These are phyloP conservation scores for Backusella westeae DNA, from an alignment of 192 early-diverging fungal species.

Conservation along the genomic window DNA sequence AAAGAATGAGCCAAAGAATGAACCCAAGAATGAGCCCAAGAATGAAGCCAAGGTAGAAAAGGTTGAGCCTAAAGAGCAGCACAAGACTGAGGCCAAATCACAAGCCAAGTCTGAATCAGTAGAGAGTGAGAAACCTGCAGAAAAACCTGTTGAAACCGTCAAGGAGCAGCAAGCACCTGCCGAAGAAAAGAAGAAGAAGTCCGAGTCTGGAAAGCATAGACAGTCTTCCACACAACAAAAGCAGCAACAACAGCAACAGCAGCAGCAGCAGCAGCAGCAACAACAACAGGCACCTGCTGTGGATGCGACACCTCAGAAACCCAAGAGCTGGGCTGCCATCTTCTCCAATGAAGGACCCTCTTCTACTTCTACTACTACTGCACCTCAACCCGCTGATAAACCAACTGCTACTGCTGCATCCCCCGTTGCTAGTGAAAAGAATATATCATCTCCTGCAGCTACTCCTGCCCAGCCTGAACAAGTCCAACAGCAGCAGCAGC, in stretches of 20 bases:
- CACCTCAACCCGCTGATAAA: neutral
- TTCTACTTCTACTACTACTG: neutral
- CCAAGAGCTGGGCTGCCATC: neutral
- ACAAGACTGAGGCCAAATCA: conserved; percentile 8
- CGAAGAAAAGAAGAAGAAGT: conserved; percentile 18
- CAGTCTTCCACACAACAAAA: neutral
- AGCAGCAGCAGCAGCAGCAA: neutral
- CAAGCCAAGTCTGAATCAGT: conserved; percentile 20
- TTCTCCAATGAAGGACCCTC: neutral
- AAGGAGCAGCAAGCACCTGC: conserved; percentile 7
- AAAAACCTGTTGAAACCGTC: conserved; percentile 10
- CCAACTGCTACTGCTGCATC: neutral
- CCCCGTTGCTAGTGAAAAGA: conserved; percentile 24
- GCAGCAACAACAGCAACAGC: neutral
- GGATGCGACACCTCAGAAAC: neutral
- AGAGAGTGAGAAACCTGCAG: conserved; percentile 13
- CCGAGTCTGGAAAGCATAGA: neutral
- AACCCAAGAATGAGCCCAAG: neutral
- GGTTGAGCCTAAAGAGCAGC: conserved; percentile 17
- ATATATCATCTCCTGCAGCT: conserved; percentile 37
- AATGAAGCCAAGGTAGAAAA: conserved; percentile 2
- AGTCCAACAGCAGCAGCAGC: conserved; percentile 4
- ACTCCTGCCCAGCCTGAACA: conserved; percentile 28
- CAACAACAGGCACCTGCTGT: neutral
- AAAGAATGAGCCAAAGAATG: neutral